These are phyloP conservation scores for Cladosporium sp. DNA, from an alignment of 2,329 filamentous ascomycete genomes.

Conservation along the genomic window DNA sequence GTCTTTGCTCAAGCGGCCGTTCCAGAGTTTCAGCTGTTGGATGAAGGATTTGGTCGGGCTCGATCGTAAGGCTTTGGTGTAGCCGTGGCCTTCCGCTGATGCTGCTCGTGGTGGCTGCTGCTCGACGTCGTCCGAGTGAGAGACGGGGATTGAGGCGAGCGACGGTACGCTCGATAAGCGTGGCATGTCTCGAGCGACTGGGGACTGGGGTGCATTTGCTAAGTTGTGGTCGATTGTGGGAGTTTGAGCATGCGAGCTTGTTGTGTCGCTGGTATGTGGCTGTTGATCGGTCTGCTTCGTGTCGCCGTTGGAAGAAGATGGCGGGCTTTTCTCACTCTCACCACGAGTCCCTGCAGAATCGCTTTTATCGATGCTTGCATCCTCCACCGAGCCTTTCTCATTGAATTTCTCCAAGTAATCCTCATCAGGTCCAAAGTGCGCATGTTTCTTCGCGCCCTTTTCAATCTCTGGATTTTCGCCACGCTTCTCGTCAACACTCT, in stretches of 20 bases:
- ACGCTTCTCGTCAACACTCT: background rate
- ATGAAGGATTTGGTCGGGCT: slow-evolving; percentile 66
- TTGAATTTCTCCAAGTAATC: slow-evolving; percentile 2
- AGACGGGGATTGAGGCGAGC: no score
- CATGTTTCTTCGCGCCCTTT: slow-evolving; percentile 16
- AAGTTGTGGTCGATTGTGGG: no score
- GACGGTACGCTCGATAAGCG: no score
- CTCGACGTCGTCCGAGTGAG: background rate
- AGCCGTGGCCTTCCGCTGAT: slow-evolving; percentile 39
- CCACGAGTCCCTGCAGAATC: background rate
- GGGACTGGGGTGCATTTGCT: no score
- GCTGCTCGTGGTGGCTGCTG: background rate
- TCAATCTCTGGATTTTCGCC: background rate
- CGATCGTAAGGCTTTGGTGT: slow-evolving; percentile 67
- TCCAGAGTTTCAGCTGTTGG: slow-evolving; percentile 71
- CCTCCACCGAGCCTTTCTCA: background rate
- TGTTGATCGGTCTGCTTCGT: no score
- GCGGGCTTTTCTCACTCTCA: background rate
- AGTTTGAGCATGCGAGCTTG: no score
- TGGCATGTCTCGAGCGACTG: background rate
- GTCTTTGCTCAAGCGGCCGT: slow-evolving; percentile 73
- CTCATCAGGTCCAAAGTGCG: slow-evolving; percentile 20
- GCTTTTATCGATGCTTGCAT: background rate
- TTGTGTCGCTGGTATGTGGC: no score
- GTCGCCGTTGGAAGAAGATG: background rate